Evolutionary conservation across 2,329 filamentous ascomycete genomes (phyloP).

Genomic region (Triangularia verruculosa): DNA sequence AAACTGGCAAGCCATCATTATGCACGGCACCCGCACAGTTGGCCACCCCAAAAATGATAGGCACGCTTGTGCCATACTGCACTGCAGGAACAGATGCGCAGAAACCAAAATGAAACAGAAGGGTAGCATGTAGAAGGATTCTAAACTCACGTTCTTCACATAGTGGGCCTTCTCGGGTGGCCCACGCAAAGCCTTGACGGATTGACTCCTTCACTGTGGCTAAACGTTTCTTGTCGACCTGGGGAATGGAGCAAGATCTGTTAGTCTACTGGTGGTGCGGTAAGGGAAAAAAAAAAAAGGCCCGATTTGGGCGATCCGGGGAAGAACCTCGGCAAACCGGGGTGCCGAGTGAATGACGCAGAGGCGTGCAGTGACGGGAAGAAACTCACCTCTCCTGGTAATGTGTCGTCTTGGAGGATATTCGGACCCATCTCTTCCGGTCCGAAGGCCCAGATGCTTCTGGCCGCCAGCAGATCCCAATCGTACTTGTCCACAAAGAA

Average conservation of each 20-base stretch:
- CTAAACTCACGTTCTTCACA: slow-evolving; percentile 87
- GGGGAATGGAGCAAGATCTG: slow-evolving; percentile 6
- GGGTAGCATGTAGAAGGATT: slow-evolving; percentile 22
- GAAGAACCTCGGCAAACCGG: slow-evolving; percentile 5
- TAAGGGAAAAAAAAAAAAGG: slow-evolving; percentile 13
- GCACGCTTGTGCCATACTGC: neutral
- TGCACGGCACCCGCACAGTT: neutral
- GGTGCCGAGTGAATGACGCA: slow-evolving; percentile 13
- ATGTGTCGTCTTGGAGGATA: slow-evolving; percentile 92
- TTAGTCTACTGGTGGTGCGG: slow-evolving; percentile 15
- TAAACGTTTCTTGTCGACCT: slow-evolving; percentile 89
- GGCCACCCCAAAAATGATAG: neutral
- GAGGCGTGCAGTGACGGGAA: slow-evolving; percentile 10
- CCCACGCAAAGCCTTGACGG: slow-evolving; percentile 95
- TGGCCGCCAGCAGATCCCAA: slow-evolving; percentile 89
- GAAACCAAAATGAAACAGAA: slow-evolving; percentile 18
- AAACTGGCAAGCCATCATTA: neutral
- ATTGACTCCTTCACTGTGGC: slow-evolving; percentile 87
- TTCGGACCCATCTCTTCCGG: slow-evolving; percentile 94
- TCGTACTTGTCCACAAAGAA: slow-evolving; percentile 98
- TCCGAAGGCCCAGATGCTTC: slow-evolving; percentile 98
- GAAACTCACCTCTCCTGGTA: slow-evolving; percentile 72
- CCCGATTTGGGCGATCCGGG: slow-evolving; percentile 14
- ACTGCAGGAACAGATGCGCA: slow-evolving; percentile 9
- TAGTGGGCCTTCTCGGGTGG: slow-evolving; percentile 87